Conservation (phyloP, 2,329 filamentous ascomycete genomes). For the Emergomyces pasteurianus region DNA sequence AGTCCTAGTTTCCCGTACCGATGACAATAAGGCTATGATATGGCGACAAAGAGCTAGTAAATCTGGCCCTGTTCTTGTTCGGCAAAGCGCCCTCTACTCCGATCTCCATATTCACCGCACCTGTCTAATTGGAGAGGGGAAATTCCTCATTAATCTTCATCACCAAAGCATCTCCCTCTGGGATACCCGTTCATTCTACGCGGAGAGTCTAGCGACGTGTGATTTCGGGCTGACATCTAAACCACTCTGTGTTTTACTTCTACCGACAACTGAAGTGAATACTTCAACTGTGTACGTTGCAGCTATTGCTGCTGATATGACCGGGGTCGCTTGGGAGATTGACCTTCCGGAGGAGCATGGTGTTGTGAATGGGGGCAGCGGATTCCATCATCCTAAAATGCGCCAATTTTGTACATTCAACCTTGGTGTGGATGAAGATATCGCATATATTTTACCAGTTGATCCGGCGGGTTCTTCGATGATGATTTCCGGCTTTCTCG, state of each 20-base stretch:
- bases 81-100: slow-evolving; percentile 56
- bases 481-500: slow-evolving; percentile 64
- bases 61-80: slow-evolving; percentile 44
- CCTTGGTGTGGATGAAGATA: slow-evolving; percentile 43
- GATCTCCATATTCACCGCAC: slow-evolving; percentile 67
- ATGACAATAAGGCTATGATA: slow-evolving; percentile 65
- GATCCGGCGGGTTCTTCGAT: slow-evolving; percentile 70
- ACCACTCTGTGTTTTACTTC: slow-evolving; percentile 64
- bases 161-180: slow-evolving; percentile 61
- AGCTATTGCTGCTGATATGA: slow-evolving; percentile 67
- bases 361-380: slow-evolving; percentile 22
- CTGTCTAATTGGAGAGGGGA: slow-evolving; percentile 62
- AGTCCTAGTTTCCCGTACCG: slow-evolving; percentile 69
- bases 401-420: slow-evolving; percentile 60
- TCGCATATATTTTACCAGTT: slow-evolving; percentile 59
- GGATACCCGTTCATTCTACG: slow-evolving; percentile 56
- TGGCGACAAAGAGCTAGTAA: slow-evolving; percentile 57
- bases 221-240: slow-evolving; percentile 53
- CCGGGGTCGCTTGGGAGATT: slow-evolving; percentile 72
- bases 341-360: slow-evolving; percentile 40
- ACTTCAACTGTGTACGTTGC: slow-evolving; percentile 52
- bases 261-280: slow-evolving; percentile 49
- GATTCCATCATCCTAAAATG: slow-evolving; percentile 34
- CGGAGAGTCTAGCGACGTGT: slow-evolving; percentile 47
- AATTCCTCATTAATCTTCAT: slow-evolving; percentile 70